These are phyloP conservation scores for Termitomyces sp. DNA, from an alignment of 768 basidiomycete genomes.

Conservation along the genomic window DNA sequence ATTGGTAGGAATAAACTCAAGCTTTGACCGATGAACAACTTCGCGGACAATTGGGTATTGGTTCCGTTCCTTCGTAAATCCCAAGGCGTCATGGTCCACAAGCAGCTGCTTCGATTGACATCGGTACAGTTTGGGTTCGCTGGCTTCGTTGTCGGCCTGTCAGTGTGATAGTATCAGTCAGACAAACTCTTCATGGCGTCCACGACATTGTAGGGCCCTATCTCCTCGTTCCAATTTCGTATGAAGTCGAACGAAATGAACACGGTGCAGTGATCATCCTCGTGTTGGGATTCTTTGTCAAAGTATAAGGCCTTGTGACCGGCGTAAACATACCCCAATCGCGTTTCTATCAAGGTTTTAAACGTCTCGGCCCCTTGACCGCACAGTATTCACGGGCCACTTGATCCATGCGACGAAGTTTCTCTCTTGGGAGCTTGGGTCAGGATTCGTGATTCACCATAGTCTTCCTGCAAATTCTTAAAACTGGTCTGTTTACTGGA, in stretches of 20 bases:
- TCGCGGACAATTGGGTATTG: too few species aligned
- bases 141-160: not conserved
- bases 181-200: not conserved
- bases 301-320: conserved; percentile 2
- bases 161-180: not conserved
- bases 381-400: not conserved
- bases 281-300: conserved; percentile 2
- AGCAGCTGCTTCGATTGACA: not conserved
- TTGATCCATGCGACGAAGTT: not conserved
- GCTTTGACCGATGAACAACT: too few species aligned
- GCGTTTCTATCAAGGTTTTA: conserved; percentile 5
- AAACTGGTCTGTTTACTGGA: not conserved
- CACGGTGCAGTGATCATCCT: not conserved
- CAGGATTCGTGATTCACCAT: not conserved
- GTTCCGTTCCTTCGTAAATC: too few species aligned
- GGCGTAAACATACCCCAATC: not conserved
- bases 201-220: not conserved
- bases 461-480: not conserved
- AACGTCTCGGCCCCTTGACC: not conserved
- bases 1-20: too few species aligned
- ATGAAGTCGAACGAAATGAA: not conserved
- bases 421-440: not conserved
- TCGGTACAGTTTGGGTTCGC: not conserved
- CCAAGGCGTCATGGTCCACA: too few species aligned
- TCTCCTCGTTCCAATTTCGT: not conserved